Evolutionary conservation across 1,139 yeast genomes (phyloP), one percentile per base, ranked within the genome.

Genomic region (Saccharomyces hybrid): DNA sequence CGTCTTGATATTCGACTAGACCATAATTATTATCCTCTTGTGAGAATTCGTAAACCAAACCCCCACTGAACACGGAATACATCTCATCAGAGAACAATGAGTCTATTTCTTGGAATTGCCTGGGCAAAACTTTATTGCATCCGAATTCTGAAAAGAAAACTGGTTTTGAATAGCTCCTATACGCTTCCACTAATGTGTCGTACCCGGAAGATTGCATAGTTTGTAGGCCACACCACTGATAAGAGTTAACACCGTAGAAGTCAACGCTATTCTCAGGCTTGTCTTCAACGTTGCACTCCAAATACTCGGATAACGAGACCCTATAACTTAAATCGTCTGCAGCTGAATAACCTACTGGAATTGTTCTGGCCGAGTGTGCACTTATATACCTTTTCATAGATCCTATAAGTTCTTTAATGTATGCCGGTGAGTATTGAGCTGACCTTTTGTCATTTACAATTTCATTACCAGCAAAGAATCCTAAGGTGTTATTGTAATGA

Each of bases 201-300:
- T 89, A 93, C 1, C 98, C 99, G 62, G 96, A 86, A 9, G 86
- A 77, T 57, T 82, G 74, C 70, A 88, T 87, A 2, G 95, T 84
- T 63, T 88, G 93, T 50, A 82, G 80, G 5, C 99, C 99, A 73
- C 99, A 93, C 99, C 99, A 93, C 69, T 90, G 96, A 70, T 93
- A 93, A 0, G 96, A 85, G 70, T 93, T 93, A 54, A 93, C 91
- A 4, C 99, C 99, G 72, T 89, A 91, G 68, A 93, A 93, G 68
- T 93, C 99, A 31, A 89, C 88, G 1, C 85, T 73, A 51, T 86
- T 84, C 13, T 70, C 67, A 4, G 63, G 55, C 0, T 77, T 71
- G n/a, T 77, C 77, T 11, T 68, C 66, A n/a, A 80, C 83, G 46
- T 80, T 80, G 67, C 98, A 93, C 65, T 87, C 93, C 59, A 93